phyloP scores from a whole-genome alignment of 805 yeast species.

The Kodamaea jinghongensis region DNA sequence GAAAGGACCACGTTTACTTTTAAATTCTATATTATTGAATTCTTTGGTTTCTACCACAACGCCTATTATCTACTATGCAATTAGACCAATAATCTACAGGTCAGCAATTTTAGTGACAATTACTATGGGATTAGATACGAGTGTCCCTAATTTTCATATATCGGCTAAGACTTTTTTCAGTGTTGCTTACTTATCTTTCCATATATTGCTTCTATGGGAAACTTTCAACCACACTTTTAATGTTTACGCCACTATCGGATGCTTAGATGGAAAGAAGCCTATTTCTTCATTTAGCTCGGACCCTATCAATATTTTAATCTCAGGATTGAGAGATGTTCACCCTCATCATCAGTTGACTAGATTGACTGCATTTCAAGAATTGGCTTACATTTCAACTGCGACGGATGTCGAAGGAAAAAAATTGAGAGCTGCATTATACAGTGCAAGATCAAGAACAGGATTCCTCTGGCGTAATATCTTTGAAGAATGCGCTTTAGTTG shows the following conservation, averaged over 20 bases:
- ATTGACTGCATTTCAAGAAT: conserved; percentile 72
- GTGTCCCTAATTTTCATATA: conserved; percentile 38
- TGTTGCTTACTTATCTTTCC: conserved; percentile 30
- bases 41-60: conserved; percentile 24
- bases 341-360: conserved; percentile 34
- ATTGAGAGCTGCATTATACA: conserved; percentile 53
- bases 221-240: conserved; percentile 53
- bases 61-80: conserved; percentile 40
- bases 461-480: conserved; percentile 58
- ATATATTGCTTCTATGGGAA: conserved; percentile 50
- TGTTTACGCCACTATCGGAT: conserved; percentile 69
- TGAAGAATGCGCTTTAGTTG: conserved; percentile 56
- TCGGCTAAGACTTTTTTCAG: conserved; percentile 28
- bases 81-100: conserved; percentile 43
- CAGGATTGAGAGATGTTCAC: conserved; percentile 58
- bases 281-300: conserved; percentile 57
- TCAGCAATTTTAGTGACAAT: conserved; percentile 25
- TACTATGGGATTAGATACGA: conserved; percentile 36
- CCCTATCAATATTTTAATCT: conserved; percentile 60
- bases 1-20: conserved; percentile 29
- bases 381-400: conserved; percentile 60
- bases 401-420: conserved; percentile 34
- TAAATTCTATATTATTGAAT: conserved; percentile 37
- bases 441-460: conserved; percentile 43
- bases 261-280: conserved; percentile 63